Evolutionary conservation across 352 stramenopile species (phyloP), one percentile per base, ranked within the genome.

Genomic region (Phytophthora colocasiae): DNA sequence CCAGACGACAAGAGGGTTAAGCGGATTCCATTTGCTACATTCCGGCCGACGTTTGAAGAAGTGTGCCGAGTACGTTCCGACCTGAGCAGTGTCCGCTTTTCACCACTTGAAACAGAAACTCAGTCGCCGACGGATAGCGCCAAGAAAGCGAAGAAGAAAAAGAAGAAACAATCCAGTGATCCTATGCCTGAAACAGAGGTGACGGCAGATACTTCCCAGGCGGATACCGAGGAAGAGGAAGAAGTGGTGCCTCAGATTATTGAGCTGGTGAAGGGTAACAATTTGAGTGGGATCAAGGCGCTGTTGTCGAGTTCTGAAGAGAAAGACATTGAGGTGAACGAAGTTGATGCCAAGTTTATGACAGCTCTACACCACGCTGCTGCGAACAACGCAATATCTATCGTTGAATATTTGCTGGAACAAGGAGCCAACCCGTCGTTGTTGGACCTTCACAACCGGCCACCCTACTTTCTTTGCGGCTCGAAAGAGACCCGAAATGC

Each of bases 401-500:
- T 83, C n/a, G 82, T 87, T 31, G 73, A 83, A 29, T 83, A 93
- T 24, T 58, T 98, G 11, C 63, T 98, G 9, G 69, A 96, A 5
- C 78, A 87, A 41, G 83, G 87, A 17, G 94, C 94, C 17, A 89
- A 98, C 64, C 94, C 94, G 24, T 89, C 80, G 31, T 63, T 88
- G 10, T 41, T 97, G 19, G 96, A 98, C 48, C 62, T 90, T 34
- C 86, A 87, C 32, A 81, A 73, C 27, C 83, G 96, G 14, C 77
- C 86, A 14, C 85, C 96, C 4, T 98, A 98, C 63, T 98, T 96
- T 47, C 32, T 98, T 6, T 96, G 93, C 50, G 67, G 53, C 8
- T 76, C 84, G 6, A 97, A 98, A 54, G 94, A 97, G 53, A 70
- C 87, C 0, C 87, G 96, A 39, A 97, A 98, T 65, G 86, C 84